These are phyloP conservation scores for barley (Hordeum vulgare) DNA, from an alignment of 176 grass and related monocot species.

Conservation along the genomic window DNA sequence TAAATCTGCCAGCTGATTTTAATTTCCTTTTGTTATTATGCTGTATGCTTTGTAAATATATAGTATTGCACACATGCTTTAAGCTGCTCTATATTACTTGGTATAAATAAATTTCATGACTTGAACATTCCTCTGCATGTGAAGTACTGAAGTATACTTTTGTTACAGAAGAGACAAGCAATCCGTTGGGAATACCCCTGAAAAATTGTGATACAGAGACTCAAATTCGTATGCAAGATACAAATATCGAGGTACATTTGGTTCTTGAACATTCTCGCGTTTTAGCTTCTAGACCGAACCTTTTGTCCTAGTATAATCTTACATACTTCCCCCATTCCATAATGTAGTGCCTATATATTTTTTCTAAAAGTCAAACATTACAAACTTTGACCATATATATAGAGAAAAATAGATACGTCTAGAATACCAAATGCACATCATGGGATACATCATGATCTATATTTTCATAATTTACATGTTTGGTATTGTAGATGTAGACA, in stretches of 20 bases:
- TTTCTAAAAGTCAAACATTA: too few relatives aligned
- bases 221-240: conserved; percentile 24
- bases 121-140: not conserved
- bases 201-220: conserved; percentile 19
- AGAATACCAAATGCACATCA: too few relatives aligned
- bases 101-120: not conserved
- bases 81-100: conserved; percentile 7
- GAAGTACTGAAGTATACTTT: conserved; percentile 25
- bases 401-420: too few relatives aligned
- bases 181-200: conserved; percentile 13
- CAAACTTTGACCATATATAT: too few relatives aligned
- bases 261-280: not conserved
- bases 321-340: too few relatives aligned
- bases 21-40: conserved; percentile 15
- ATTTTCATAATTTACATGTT: too few relatives aligned
- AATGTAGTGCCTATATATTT: too few relatives aligned
- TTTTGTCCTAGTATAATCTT: not conserved
- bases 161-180: conserved; percentile 29
- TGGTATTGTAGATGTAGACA: too few relatives aligned
- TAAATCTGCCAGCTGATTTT: not conserved
- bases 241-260: conserved; percentile 37
- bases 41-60: not conserved
- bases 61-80: not conserved
- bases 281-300: conserved; percentile 2
- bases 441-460: too few relatives aligned